Evolutionary conservation across 2,329 filamentous ascomycete species (phyloP).

Genomic region (Venturia asperata): DNA sequence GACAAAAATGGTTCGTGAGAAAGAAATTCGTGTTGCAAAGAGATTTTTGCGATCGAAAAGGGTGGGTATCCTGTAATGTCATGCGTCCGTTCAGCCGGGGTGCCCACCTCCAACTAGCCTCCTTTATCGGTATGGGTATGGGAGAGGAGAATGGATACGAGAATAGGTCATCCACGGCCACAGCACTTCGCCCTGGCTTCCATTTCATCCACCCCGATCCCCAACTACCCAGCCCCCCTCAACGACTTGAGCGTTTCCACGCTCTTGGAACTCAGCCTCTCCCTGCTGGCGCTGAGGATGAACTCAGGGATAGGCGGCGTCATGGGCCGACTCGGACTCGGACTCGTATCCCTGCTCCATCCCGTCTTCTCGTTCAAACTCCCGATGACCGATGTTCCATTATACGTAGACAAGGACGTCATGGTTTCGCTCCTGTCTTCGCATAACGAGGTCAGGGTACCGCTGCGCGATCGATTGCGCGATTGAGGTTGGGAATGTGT

Average conservation of each 20-base stretch:
- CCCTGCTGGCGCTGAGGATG: slow-evolving; percentile 27
- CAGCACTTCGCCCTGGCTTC: too few species aligned
- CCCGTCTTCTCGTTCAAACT: background rate
- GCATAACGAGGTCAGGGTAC: background rate
- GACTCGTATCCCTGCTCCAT: slow-evolving; percentile 19
- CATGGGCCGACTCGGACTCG: slow-evolving; percentile 32
- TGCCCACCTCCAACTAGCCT: too few species aligned
- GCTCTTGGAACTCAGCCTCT: slow-evolving; percentile 10
- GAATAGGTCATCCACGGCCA: too few species aligned
- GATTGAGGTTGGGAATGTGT: background rate
- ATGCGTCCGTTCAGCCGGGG: too few species aligned
- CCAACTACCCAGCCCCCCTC: background rate
- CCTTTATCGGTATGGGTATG: too few species aligned
- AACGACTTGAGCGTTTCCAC: slow-evolving; percentile 16
- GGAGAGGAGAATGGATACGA: too few species aligned
- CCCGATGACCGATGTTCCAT: background rate
- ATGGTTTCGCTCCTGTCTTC: background rate
- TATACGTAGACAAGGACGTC: background rate
- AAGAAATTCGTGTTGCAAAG: too few species aligned
- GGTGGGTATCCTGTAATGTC: too few species aligned
- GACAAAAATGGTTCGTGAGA: too few species aligned
- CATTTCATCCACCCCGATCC: too few species aligned
- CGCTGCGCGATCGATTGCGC: background rate
- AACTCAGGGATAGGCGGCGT: slow-evolving; percentile 39
- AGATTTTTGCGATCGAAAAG: too few species aligned